These are phyloP conservation scores for Posidonia oceanica DNA, from an alignment of 116 monocot genomes.

Conservation along the genomic window DNA sequence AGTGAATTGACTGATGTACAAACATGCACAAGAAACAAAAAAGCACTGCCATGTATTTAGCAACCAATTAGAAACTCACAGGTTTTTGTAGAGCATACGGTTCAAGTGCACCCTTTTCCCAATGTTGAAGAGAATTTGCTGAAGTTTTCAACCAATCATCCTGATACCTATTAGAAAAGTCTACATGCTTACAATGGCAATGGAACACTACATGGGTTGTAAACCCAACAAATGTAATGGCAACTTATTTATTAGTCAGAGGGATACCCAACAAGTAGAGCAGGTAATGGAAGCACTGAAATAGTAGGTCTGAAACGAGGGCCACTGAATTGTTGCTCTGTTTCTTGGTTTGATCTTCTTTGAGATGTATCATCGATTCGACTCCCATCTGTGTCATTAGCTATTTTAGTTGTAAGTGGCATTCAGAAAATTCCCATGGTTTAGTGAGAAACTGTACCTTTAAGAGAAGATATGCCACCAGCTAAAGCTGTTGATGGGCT, in stretches of 20 bases:
- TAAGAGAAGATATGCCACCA: slow-evolving; percentile 34
- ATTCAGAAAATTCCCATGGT: background rate
- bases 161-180: slow-evolving; percentile 59
- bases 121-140: slow-evolving; percentile 40
- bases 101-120: slow-evolving; percentile 97
- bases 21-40: background rate
- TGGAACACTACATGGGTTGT: background rate
- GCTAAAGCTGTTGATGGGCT: slow-evolving; percentile 53
- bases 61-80: slow-evolving; percentile 32
- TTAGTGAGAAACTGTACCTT: slow-evolving; percentile 34
- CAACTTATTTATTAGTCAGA: background rate
- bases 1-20: slow-evolving; percentile 2
- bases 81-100: slow-evolving; percentile 90
- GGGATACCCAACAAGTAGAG: slow-evolving; percentile 87
- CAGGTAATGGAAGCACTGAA: slow-evolving; percentile 58
- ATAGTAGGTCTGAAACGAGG: slow-evolving; percentile 41
- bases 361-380: slow-evolving; percentile 62
- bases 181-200: background rate
- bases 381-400: slow-evolving; percentile 30
- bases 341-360: slow-evolving; percentile 51
- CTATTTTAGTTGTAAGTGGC: background rate
- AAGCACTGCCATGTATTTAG: background rate
- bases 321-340: slow-evolving; percentile 34
- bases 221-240: background rate
- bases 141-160: slow-evolving; percentile 99